Percentiles rank a stretch among this genome's conserved stretches.
phyloP scores from a whole-genome alignment of 768 basidiomycete genomes.

The Trametes meyenii region DNA sequence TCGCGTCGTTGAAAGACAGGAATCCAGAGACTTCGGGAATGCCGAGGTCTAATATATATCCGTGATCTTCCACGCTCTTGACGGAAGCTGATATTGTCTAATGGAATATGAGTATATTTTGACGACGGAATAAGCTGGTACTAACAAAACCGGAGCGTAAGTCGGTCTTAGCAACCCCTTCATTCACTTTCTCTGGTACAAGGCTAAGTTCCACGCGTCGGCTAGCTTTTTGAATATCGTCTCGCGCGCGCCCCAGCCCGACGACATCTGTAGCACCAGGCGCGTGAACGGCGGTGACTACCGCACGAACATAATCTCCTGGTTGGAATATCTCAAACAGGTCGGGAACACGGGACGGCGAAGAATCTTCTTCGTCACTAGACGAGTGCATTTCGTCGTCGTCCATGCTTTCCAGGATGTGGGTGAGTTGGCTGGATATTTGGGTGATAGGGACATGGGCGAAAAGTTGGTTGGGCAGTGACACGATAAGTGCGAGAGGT shows the following conservation, averaged over 20 bases:
- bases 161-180: conserved; percentile 77
- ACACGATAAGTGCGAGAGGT: conserved; percentile 87
- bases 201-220: conserved; percentile 85
- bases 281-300: conserved; percentile 70
- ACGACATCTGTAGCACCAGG: conserved; percentile 64
- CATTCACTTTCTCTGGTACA: conserved; percentile 82
- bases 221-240: conserved; percentile 68
- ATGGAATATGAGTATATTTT: conserved; percentile 2
- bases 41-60: conserved; percentile 88
- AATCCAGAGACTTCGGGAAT: conserved; percentile 81
- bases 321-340: conserved; percentile 72
- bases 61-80: conserved; percentile 90
- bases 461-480: conserved; percentile 93
- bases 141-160: conserved; percentile 75
- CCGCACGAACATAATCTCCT: conserved; percentile 86
- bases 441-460: conserved; percentile 95
- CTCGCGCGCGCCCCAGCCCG: conserved; percentile 62
- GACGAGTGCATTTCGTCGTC: conserved; percentile 48
- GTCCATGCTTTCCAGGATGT: conserved; percentile 64
- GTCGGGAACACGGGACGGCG: conserved; percentile 54
- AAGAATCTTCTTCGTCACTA: conserved; percentile 50
- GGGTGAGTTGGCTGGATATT: conserved; percentile 79
- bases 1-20: conserved; percentile 74
- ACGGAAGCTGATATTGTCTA: conserved; percentile 79
- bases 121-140: conserved; percentile 27